phyloP scores from a whole-genome alignment of 1,139 yeast genomes.

The Spencermartinsiella ligniputridi region DNA sequence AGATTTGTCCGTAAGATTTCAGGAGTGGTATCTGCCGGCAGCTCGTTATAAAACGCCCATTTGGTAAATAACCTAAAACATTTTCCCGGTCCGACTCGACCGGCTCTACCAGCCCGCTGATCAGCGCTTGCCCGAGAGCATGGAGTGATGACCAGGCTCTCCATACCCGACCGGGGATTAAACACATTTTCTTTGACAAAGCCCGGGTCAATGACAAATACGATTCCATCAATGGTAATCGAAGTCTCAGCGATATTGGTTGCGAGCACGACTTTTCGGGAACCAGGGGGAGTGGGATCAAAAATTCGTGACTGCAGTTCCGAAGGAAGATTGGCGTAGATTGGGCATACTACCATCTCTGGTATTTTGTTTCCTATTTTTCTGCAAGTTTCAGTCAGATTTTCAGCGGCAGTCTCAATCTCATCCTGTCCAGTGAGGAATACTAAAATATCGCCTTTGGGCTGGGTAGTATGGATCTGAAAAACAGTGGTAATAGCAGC shows the following conservation, averaged over 20 bases:
- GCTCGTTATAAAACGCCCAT: constrained; percentile 75
- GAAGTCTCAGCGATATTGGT: constrained; percentile 98
- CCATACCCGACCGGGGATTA: constrained; percentile 86
- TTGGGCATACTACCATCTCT: constrained; percentile 72
- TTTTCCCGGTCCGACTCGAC: constrained; percentile 94
- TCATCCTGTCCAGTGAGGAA: constrained; percentile 95
- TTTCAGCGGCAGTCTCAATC: constrained; percentile 76
- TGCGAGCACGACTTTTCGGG: constrained; percentile 86
- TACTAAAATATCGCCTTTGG: constrained; percentile 82
- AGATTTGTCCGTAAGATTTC: constrained; percentile 83
- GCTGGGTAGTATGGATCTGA: constrained; percentile 73
- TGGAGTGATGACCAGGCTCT: constrained; percentile 75
- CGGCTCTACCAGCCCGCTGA: constrained; percentile 97
- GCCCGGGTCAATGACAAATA: constrained; percentile 88
- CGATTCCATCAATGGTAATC: constrained; percentile 88
- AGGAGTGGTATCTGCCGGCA: constrained; percentile 77
- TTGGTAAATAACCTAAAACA: constrained; percentile 87
- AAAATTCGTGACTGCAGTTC: constrained; percentile 78
- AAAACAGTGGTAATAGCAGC: constrained; percentile 82
- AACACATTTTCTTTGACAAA: constrained; percentile 83
- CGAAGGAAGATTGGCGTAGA: constrained; percentile 88
- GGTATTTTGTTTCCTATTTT: constrained; percentile 61
- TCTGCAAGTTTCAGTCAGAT: constrained; percentile 56
- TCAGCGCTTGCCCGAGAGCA: constrained; percentile 94
- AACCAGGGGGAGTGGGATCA: constrained; percentile 76